Evolutionary conservation across 768 basidiomycete species (phyloP), one percentile per base, ranked within the genome.

Genomic region (Gymnopilus junonius): DNA sequence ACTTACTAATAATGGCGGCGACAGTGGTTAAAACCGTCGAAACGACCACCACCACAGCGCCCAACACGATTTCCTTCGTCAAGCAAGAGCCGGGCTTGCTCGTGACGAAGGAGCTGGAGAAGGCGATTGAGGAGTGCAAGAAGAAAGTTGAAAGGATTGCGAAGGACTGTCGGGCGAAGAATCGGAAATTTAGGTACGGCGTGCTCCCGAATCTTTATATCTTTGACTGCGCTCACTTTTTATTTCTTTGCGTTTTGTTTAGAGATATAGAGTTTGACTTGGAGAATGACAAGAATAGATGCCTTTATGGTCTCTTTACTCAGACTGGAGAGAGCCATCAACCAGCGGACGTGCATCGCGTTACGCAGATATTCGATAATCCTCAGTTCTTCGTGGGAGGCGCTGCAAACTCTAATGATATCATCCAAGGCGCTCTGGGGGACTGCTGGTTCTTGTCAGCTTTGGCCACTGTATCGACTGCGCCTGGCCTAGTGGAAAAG

Each of bases 241-340:
- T 32, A 27, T 42, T 25, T 32, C 35, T 53, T 39, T 23, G n/a
- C 29, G 10, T 40, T 20, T 42, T 50, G 14, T 62, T 15, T 11
- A 87, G 85, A 57, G 86, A 87, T 66, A 74, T 82, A 50, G 85
- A 85, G 63, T 87, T 86, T 63, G 85, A 87, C 64, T 72, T 87
- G 12, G 84, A 85, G 70, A 83, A 83, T 35, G 85, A 87, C 70
- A 71, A 73, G 55, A 74, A 81, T 4, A 73, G 78, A 8, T 87
- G 85, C 69, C 75, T 69, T 11, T 67, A 66, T 15, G 62, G 67
- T 5, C 61, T 69, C 1, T 65, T 66, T 50, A 65, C 63, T 8
- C 48, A 67, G n/a, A 43, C 55, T 37, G 58, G 55, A 17, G 70
- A 70, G 39, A 58, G 27, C 17, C 67, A 69, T 53, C 20, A 45